Base-by-base conservation (phyloP, 352 stramenopile species). In the Phytophthora pluvialis region DNA sequence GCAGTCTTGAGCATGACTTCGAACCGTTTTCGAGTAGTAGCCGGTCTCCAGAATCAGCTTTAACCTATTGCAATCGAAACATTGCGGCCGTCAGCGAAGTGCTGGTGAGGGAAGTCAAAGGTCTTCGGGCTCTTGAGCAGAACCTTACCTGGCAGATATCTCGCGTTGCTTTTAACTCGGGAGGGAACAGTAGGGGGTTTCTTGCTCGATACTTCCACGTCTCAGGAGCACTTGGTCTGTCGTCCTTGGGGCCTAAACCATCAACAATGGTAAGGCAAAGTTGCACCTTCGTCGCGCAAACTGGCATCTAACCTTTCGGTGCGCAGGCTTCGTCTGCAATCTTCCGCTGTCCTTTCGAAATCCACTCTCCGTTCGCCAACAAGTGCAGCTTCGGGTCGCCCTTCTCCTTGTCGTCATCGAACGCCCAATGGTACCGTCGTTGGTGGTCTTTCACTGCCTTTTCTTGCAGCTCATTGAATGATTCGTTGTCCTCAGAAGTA, bases 401-500 rank as follows among this genome's bases (percentile, higher is more conserved):
- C 35, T 71, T 83, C 8, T 62, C 56, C 25, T 69, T 56, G 16
- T 89, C 68, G 0, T 71, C 67, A 25, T 94, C 88, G 42, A 79
- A 96, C 5, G 88, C 83, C 88, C 88, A 96, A 64, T 94, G 81
- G 47, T 92, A 94, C 6, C 72, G 75, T 46, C 73, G 70, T 32
- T 83, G 70, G 62, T 96, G 88, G 25, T 83, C 80, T 56, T 83
- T 75, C 11, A 92, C 64, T 3, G 81, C 57, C 47, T 96, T 86
- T 36, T 89, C 75, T 61, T 94, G 88, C 13, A 96, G 64, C 47
- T 84, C 84, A 13, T 80, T 76, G 54, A 94, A 96, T 18, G 86
- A 71, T 11, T 83, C 80, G 47, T 96, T 96, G 70, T 96, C 88
- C 52, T 96, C 88, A 0, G 88, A 94, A 35, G 88, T 96, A 64